phyloP scores from a whole-genome alignment of 192 early-diverging fungal species.

The Gamsiella multidivaricata region DNA sequence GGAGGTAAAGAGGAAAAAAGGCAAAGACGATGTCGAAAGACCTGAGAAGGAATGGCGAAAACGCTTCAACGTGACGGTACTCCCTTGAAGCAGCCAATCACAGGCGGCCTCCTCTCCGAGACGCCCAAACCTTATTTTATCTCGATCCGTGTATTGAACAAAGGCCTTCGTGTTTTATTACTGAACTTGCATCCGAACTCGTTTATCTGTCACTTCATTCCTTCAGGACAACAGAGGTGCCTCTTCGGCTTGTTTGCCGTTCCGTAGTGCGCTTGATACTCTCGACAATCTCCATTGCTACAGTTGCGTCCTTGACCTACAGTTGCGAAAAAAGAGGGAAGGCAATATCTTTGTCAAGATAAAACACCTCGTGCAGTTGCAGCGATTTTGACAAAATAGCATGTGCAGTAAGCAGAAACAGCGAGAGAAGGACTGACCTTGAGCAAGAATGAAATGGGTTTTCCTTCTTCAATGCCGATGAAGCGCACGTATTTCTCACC shows the following conservation, averaged over 20 bases:
- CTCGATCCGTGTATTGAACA: not conserved
- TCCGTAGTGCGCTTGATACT: constrained; percentile 27
- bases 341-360: not conserved
- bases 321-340: not conserved
- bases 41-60: no score
- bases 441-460: constrained; percentile 36
- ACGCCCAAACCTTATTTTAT: no score
- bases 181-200: not conserved
- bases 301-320: constrained; percentile 40
- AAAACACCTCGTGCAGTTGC: not conserved
- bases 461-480: constrained; percentile 37
- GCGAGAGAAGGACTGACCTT: constrained; percentile 24
- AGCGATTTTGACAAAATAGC: not conserved
- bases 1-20: not conserved
- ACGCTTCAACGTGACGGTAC: no score
- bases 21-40: not conserved
- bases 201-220: no score
- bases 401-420: not conserved
- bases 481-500: constrained; percentile 50
- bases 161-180: not conserved
- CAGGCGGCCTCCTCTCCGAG: no score
- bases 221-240: constrained; percentile 2
- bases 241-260: constrained; percentile 21
- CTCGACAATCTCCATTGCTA: constrained; percentile 13
- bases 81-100: no score